Base-by-base conservation (phyloP, 768 basidiomycete genomes). In the Macrolepiota dolichaula region DNA sequence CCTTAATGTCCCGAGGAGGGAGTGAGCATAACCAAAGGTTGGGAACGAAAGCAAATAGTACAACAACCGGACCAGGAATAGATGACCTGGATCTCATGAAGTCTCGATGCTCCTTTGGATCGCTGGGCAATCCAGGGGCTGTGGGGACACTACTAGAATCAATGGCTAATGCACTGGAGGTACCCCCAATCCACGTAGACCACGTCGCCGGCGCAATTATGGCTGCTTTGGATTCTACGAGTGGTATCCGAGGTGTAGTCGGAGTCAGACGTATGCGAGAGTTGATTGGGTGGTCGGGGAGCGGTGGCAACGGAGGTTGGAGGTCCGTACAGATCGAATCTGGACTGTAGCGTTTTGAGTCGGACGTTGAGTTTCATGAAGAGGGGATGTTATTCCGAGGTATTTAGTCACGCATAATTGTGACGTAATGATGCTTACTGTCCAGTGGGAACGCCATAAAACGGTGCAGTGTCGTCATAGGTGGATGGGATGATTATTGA, bases 121-220 rank as follows among this genome's bases (percentile, higher is more conserved):
- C 59, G 56, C 70, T 53, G 68, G 78, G 65, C 63, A 72, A 54
- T 67, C 70, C 57, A 70, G 72, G 65, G 65, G 58, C 59, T 62
- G 65, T 53, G 62, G 32, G 44, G 36, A 57, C 38, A 51, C 65
- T 84, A 15, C 73, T 90, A 42, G 78, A 85, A 35, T 86, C 89
- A 2, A 74, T 95, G 37, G 91, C 93, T 6, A 90, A 90, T 63
- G 86, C 90, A 17, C 74, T 98, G 54, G 81, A 83, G n/a, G 88
- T 89, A 57, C 93, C 91, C 32, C 96, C 97, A 1, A 85, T 98
- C 46, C 96, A 98, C 69, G 94, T 98, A 22, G 97, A 99, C 67
- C 93, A 95, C 63, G 94, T 98, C 49, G 97, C 90, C 2, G 85
- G 88, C 66, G 92, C 94, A 0, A 82, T 94, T 6, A 86, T 89